Evolutionary conservation across 352 stramenopile genomes (phyloP), one percentile per base, ranked within the genome.

Genomic region (Thalassiosira mediterranea): DNA sequence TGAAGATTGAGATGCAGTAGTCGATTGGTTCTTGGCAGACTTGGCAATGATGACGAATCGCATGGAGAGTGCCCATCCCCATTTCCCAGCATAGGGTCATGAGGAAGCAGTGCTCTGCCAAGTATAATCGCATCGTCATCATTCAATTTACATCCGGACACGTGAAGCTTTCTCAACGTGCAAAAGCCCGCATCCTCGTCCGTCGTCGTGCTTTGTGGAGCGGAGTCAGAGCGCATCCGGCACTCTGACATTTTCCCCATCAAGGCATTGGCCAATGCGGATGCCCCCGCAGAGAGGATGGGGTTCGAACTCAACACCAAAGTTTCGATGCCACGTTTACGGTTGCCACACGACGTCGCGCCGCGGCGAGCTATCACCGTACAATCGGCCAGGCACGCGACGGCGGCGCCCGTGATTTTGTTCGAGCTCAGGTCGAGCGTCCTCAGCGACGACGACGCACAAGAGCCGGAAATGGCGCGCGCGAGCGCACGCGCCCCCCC

Each of bases 351-450:
- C n/a, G n/a, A n/a, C n/a, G n/a, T n/a, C n/a, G n/a, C n/a, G n/a
- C n/a, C n/a, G n/a, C n/a, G n/a, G 4, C 15, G 21, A 42, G 19
- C 23, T 15, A 38, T 32, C 23, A 38, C 23, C 49, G 15, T 59
- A 38, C 49, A 59, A n/a, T 59, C 31, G 10, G 49, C 49, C 23
- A 59, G 32, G 31, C 49, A 59, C 23, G 31, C n/a, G 3, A 59
- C 49, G 31, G n/a, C 49, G 4, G 31, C 13, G 13, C 49, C 49
- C 3, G 49, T 59, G 11, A 59, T 59, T 34, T 38, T 32, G 21
- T 59, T 59, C 5, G 49, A 59, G 31, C 49, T 59, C 49, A 59
- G 7, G 31, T 59, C 49, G n/a, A 59, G 7, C 31, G 15, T 15
- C 3, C 32, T 38, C 49, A 59, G n/a, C n/a, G n/a, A n/a, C 13